Percentiles rank a stretch among this genome's conserved stretches.
Evolutionary conservation across 768 basidiomycete genomes (phyloP).

Genomic region (Pholiota microspora): DNA sequence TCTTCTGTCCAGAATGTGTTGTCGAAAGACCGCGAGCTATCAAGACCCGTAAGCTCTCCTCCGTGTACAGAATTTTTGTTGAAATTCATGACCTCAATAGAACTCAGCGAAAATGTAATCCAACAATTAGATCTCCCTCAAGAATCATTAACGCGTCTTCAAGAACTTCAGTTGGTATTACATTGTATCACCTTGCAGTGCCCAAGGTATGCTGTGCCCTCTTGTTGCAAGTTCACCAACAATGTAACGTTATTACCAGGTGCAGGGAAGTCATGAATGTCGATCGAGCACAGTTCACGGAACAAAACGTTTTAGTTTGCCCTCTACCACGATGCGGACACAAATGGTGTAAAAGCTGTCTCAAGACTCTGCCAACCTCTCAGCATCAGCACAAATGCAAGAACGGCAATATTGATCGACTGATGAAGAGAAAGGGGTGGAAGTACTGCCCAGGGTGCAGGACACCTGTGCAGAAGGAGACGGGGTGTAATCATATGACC

Average conservation of each 20-base stretch:
- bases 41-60: constrained; percentile 22
- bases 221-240: no score
- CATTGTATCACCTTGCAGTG: constrained; percentile 26
- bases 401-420: constrained; percentile 49
- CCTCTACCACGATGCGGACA: constrained; percentile 45
- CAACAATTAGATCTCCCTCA: background rate
- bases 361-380: constrained; percentile 36
- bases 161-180: constrained; percentile 31
- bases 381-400: constrained; percentile 56
- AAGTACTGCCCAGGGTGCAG: constrained; percentile 48
- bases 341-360: constrained; percentile 63
- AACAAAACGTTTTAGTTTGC: constrained; percentile 42
- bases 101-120: constrained; percentile 15
- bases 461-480: constrained; percentile 48
- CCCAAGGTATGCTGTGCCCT: constrained; percentile 16
- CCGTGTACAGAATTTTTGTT: constrained; percentile 21
- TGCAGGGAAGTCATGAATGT: constrained; percentile 49
- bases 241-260: constrained; percentile 37
- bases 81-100: constrained; percentile 6
- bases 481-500: constrained; percentile 60
- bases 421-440: constrained; percentile 60
- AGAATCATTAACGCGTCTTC: background rate
- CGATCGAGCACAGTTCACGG: constrained; percentile 45
- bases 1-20: constrained; percentile 59
- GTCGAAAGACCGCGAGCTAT: constrained; percentile 30